These are phyloP conservation scores for Neonothopanus nambi DNA, from an alignment of 1,284 basidiomycete genomes.

Conservation along the genomic window DNA sequence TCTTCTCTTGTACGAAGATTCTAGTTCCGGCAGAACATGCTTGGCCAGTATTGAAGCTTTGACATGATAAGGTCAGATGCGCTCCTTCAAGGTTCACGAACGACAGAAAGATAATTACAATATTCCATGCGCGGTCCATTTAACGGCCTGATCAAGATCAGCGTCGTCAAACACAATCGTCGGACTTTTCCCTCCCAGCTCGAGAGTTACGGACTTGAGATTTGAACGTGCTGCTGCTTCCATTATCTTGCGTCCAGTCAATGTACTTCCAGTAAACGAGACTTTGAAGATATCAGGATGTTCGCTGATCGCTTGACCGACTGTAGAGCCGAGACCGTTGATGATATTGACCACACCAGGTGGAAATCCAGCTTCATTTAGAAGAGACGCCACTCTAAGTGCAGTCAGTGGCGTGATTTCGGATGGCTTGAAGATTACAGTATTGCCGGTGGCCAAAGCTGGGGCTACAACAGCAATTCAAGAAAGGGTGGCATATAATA, in stretches of 20 bases:
- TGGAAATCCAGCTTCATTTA: conserved; percentile 58
- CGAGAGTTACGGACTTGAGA: conserved; percentile 78
- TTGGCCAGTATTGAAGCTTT: conserved; percentile 54
- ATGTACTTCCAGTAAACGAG: conserved; percentile 72
- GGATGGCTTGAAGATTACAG: conserved; percentile 81
- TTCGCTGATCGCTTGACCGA: conserved; percentile 57
- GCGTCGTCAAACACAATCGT: conserved; percentile 77
- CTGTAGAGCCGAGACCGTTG: conserved; percentile 66
- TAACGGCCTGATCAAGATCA: conserved; percentile 76
- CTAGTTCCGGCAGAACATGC: conserved; percentile 83
- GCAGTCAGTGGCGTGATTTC: conserved; percentile 88
- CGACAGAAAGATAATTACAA: conserved; percentile 45
- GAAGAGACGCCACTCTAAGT: conserved; percentile 47
- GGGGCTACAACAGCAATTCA: neutral
- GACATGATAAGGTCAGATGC: neutral
- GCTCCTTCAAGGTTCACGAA: neutral
- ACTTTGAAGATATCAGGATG: conserved; percentile 56
- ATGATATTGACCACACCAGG: conserved; percentile 70
- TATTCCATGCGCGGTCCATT: conserved; percentile 82
- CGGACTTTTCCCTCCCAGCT: conserved; percentile 91
- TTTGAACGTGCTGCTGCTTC: conserved; percentile 70
- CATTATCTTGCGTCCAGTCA: conserved; percentile 76
- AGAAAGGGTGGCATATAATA: neutral
- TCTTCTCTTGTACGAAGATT: conserved; percentile 80
- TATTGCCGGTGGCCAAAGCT: conserved; percentile 69